phyloP scores from a whole-genome alignment of 306 rosid genomes.

The Malus sylvestris region DNA sequence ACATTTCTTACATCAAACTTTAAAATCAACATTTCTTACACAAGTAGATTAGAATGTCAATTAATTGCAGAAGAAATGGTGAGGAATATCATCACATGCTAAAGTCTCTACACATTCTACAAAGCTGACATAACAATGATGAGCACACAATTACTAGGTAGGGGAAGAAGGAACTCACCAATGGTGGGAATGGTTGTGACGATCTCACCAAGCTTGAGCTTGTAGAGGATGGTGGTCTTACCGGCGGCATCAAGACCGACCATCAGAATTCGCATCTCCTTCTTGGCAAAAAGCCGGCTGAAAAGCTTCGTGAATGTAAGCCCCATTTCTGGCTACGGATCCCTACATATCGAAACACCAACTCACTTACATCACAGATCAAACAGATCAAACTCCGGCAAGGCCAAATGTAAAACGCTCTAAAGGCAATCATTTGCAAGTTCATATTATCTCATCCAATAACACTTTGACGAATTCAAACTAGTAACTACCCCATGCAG shows the following conservation, averaged over 20 bases:
- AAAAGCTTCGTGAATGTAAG: conserved; percentile 96
- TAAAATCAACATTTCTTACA: neutral
- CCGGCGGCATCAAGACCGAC: conserved; percentile 99
- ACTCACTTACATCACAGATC: neutral
- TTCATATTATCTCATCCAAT: neutral
- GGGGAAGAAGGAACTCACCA: conserved; percentile 48
- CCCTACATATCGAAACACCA: conserved; percentile 24
- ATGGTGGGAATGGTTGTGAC: conserved; percentile 98
- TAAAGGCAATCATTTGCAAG: neutral
- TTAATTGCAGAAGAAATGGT: neutral
- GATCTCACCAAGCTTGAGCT: conserved; percentile 99
- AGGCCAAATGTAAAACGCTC: neutral
- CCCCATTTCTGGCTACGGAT: conserved; percentile 72
- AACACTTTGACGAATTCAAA: neutral
- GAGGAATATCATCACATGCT: too few species aligned
- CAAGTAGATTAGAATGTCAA: neutral
- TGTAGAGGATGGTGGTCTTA: conserved; percentile 97
- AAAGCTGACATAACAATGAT: neutral
- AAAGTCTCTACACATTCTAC: neutral
- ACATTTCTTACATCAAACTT: neutral
- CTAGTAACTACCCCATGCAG: neutral
- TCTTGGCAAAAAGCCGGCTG: conserved; percentile 98
- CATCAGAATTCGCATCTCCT: conserved; percentile 98
- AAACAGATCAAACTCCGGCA: neutral
- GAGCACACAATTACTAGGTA: neutral